A percentile compares a stretch with the other conserved stretches of the same genome.
phyloP scores from a whole-genome alignment of 768 basidiomycete genomes.

The Mrakia blollopis region DNA sequence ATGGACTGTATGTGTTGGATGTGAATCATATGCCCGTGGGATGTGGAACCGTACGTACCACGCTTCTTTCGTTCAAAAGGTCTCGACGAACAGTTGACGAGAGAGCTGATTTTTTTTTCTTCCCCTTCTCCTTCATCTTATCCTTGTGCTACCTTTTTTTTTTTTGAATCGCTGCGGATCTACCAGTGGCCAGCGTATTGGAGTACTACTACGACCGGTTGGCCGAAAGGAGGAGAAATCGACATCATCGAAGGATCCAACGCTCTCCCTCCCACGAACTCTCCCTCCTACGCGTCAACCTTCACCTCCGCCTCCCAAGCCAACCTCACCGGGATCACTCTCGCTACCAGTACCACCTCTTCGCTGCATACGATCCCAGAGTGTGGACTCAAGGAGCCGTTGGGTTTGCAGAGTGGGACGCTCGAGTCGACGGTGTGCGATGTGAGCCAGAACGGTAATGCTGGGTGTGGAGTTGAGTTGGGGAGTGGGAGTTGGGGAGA shows the following conservation, averaged over 20 bases:
- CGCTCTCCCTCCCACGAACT: conserved; percentile 36
- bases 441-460: conserved; percentile 51
- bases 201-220: conserved; percentile 40
- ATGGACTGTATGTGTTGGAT: conserved; percentile 45
- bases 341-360: conserved; percentile 29
- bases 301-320: conserved; percentile 18
- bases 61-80: not conserved
- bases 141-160: not conserved
- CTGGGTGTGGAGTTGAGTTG: conserved; percentile 57
- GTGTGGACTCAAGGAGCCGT: conserved; percentile 32
- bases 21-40: conserved; percentile 44
- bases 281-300: conserved; percentile 39
- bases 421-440: conserved; percentile 37
- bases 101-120: not conserved
- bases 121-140: not conserved
- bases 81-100: not conserved
- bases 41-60: conserved; percentile 42
- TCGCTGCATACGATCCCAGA: conserved; percentile 39
- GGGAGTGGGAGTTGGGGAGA: conserved; percentile 43
- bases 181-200: conserved; percentile 44
- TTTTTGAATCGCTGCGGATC: not conserved
- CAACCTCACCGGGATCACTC: conserved; percentile 22
- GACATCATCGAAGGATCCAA: conserved; percentile 45
- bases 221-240: conserved; percentile 44
- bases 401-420: conserved; percentile 35